A percentile compares a stretch with the other conserved stretches of the same genome.
These are phyloP conservation scores for Beauveria rudraprayagi DNA, from an alignment of 2,329 filamentous ascomycete genomes.

Conservation along the genomic window DNA sequence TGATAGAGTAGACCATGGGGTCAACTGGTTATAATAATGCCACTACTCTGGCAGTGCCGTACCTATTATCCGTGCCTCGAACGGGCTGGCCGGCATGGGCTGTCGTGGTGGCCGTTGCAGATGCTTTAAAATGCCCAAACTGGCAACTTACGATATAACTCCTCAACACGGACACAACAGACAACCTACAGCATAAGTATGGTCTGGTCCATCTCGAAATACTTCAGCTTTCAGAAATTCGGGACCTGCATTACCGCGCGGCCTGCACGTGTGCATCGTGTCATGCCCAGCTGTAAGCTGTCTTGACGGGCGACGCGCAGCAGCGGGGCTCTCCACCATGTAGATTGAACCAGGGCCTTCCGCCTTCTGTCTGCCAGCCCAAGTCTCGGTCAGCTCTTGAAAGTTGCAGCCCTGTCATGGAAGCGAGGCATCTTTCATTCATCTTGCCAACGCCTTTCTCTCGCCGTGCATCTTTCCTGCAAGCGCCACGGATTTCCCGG, in stretches of 20 bases:
- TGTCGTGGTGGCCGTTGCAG: background rate
- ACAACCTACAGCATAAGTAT: no score
- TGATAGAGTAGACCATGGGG: background rate
- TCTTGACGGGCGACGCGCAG: background rate
- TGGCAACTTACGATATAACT: background rate
- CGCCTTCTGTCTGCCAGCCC: background rate
- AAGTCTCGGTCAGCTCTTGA: background rate
- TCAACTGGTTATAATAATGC: background rate
- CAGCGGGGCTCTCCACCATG: conserved; percentile 6
- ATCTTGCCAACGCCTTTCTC: background rate
- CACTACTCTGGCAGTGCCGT: background rate
- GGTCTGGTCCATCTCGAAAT: background rate
- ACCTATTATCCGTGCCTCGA: background rate
- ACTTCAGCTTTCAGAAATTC: background rate
- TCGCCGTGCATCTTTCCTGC: background rate
- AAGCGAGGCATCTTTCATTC: background rate
- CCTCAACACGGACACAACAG: no score
- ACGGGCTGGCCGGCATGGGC: background rate
- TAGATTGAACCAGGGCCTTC: background rate
- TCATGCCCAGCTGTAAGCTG: background rate
- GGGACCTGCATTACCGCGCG: background rate
- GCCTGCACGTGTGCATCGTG: background rate
- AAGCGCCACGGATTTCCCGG: background rate
- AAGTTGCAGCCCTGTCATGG: conserved; percentile 1
- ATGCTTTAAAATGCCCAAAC: background rate